These are phyloP conservation scores for Eurotiales sp. DNA, from an alignment of 2,329 filamentous ascomycete species.

Conservation along the genomic window DNA sequence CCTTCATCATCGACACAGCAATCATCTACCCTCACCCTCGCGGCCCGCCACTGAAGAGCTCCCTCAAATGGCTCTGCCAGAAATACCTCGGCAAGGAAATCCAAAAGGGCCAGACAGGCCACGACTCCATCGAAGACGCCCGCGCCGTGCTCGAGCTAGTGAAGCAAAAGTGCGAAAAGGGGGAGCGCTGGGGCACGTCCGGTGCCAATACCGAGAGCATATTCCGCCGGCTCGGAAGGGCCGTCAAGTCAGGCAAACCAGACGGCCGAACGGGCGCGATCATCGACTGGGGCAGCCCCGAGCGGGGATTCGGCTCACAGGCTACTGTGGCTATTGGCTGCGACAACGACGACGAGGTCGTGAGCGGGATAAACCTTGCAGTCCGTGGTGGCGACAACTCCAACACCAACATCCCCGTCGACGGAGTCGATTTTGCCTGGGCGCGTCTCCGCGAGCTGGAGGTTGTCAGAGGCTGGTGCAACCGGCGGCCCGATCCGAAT, in stretches of 20 bases:
- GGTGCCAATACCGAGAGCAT: conserved; percentile 81
- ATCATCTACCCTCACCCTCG: conserved; percentile 87
- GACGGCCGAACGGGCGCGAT: conserved; percentile 52
- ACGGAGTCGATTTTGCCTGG: conserved; percentile 61
- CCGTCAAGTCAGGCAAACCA: conserved; percentile 41
- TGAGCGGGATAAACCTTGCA: conserved; percentile 52
- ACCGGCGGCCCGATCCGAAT: conserved; percentile 44
- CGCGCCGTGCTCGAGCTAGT: conserved; percentile 86
- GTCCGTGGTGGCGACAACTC: conserved; percentile 45
- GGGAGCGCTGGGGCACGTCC: conserved; percentile 76
- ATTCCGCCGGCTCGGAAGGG: conserved; percentile 72
- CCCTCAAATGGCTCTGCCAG: conserved; percentile 81
- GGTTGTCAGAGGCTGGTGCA: conserved; percentile 58
- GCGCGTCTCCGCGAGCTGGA: conserved; percentile 61
- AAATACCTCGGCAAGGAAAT: conserved; percentile 86
- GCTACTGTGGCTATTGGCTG: conserved; percentile 57
- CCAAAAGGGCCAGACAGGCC: conserved; percentile 74
- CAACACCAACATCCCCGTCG: conserved; percentile 42
- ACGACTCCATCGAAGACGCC: conserved; percentile 91
- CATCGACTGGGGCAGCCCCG: conserved; percentile 85
- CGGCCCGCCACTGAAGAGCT: conserved; percentile 83
- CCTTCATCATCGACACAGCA: conserved; percentile 88
- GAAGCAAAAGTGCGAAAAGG: conserved; percentile 93
- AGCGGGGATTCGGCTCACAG: conserved; percentile 55
- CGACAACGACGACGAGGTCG: conserved; percentile 55